Percentiles rank a stretch among this genome's conserved stretches.
Conservation (phyloP, 2,329 filamentous ascomycete species). For the Calonectria montana region DNA sequence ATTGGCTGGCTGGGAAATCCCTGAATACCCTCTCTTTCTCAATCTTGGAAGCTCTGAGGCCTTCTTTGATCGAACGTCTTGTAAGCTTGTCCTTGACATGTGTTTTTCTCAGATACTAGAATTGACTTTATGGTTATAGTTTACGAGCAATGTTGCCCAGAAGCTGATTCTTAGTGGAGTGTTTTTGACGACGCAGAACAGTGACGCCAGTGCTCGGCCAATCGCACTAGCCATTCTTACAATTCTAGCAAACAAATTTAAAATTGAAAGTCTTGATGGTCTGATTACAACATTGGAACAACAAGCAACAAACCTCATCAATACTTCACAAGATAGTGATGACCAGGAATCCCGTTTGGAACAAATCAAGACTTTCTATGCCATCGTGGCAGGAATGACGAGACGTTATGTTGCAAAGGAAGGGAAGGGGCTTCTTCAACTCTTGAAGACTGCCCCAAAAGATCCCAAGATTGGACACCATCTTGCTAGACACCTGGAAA, state of each 20-base stretch:
- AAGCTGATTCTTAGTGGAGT: slow-evolving; percentile 46
- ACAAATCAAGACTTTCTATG: slow-evolving; percentile 48
- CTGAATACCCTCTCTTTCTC: slow-evolving; percentile 53
- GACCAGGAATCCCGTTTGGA: slow-evolving; percentile 30
- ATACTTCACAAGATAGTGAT: slow-evolving; percentile 23
- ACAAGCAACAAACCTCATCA: slow-evolving; percentile 35
- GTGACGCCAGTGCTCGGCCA: slow-evolving; percentile 33
- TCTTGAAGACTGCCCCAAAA: slow-evolving; percentile 50
- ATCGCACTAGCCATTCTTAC: slow-evolving; percentile 52
- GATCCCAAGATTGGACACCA: slow-evolving; percentile 49
- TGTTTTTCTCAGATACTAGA: neutral
- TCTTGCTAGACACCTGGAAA: slow-evolving; percentile 56
- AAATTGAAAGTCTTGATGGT: slow-evolving; percentile 46
- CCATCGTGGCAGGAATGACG: slow-evolving; percentile 52
- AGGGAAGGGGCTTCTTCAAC: slow-evolving; percentile 47
- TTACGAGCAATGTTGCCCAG: slow-evolving; percentile 50
- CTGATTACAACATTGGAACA: slow-evolving; percentile 44
- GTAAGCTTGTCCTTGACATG: slow-evolving; percentile 39
- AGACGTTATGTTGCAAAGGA: slow-evolving; percentile 52
- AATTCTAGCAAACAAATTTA: slow-evolving; percentile 59
- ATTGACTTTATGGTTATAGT: slow-evolving; percentile 42
- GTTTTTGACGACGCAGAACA: slow-evolving; percentile 16
- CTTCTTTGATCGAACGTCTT: slow-evolving; percentile 47
- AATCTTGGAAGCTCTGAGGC: slow-evolving; percentile 51
- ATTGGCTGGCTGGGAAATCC: slow-evolving; percentile 46